Base-by-base conservation (phyloP, 1,139 yeast species). In the Suhomyces kunorum region DNA sequence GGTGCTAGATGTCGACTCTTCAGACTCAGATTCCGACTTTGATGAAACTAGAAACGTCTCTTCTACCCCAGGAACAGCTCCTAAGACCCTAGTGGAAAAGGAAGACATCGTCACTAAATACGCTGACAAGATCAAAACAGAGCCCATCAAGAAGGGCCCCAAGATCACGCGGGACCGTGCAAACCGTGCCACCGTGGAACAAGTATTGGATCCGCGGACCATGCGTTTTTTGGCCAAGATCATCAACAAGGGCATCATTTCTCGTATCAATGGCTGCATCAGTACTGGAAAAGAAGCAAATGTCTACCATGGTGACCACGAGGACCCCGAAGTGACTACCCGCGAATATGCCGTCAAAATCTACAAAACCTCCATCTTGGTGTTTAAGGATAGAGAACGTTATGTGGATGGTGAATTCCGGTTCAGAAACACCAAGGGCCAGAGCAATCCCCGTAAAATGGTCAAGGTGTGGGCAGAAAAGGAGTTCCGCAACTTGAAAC, bases 241-340 rank as follows among this genome's bases (percentile, higher is more conserved):
- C 61, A 82, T 88, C 59, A 86, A 82, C 56, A 82, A 85, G 53
- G 96, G 96, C 3, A 75, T 86, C 11, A 79, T 94, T 23, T 80
- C 92, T 7, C 81, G 87, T 51, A 83, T 94, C 54, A 88, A 90
- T 55, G 98, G 98, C 6, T 92, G 98, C 59, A 76, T 94, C 36
- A 83, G 95, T 54, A 94, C 98, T 0, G 99, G 99, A 30, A 94
- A 94, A 61, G 99, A 94, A 61, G 98, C 98, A 18, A 94, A 94
- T 59, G 98, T 94, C 3, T 94, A 94, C 59, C 96, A 90, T 59
- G 98, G 96, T 0, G 80, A 80, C 50, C 83, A 87, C 42, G 94
- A 85, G 44, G 76, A 72, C 25, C 76, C 70, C 1, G 54, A 46
- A 12, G 49, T 59, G 1, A 54, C 66, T 54, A 78, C 63, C 12